phyloP scores from a whole-genome alignment of 306 rosid genomes.

The Parietaria judaica region DNA sequence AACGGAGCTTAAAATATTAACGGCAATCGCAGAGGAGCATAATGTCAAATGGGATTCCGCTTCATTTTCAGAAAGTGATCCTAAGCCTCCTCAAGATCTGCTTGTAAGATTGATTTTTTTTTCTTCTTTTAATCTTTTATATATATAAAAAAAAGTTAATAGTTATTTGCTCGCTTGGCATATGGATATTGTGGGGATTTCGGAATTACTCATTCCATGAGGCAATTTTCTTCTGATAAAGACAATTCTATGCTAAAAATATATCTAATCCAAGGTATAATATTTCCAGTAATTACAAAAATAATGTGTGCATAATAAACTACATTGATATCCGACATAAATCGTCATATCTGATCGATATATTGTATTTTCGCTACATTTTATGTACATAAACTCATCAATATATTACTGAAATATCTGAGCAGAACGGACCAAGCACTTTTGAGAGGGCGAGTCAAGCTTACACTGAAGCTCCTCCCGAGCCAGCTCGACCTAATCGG shows the following conservation, averaged over 20 bases:
- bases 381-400: not conserved
- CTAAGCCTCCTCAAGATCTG: conserved; percentile 48
- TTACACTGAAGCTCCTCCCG: conserved; percentile 46
- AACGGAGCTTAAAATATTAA: conserved; percentile 60
- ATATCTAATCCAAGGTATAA: too few species aligned
- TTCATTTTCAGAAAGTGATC: conserved; percentile 48
- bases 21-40: conserved; percentile 84
- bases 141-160: too few species aligned
- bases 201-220: too few species aligned
- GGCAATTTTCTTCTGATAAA: too few species aligned
- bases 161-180: not conserved
- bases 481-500: conserved; percentile 34
- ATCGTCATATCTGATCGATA: not conserved
- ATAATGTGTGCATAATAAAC: too few species aligned
- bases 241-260: too few species aligned
- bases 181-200: too few species aligned
- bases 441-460: conserved; percentile 35
- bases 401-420: conserved; percentile 16
- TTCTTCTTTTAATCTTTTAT: too few species aligned
- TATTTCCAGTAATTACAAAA: too few species aligned
- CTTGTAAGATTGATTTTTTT: conserved; percentile 42
- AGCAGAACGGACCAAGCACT: conserved; percentile 65
- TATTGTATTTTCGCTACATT: too few species aligned
- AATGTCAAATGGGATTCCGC: conserved; percentile 85
- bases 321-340: too few species aligned